phyloP scores from a whole-genome alignment of 2,329 filamentous ascomycete genomes.

The Rhynchosporium agropyri region DNA sequence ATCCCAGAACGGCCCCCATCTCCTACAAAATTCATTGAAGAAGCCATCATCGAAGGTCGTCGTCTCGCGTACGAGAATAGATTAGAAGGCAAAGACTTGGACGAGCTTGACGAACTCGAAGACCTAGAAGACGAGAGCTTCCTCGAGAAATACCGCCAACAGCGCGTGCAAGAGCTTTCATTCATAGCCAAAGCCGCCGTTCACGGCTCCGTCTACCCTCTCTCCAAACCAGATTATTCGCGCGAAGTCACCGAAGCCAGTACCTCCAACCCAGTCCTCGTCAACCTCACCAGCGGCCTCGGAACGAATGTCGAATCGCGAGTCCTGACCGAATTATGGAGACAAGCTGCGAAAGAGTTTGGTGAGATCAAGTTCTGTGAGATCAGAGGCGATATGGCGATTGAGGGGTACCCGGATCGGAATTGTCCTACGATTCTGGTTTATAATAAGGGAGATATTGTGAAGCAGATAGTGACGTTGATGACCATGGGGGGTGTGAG shows the following conservation, averaged over 20 bases:
- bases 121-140: constrained; percentile 95
- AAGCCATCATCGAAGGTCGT: constrained; percentile 84
- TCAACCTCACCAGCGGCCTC: constrained; percentile 78
- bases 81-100: constrained; percentile 89
- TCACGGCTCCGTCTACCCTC: constrained; percentile 87
- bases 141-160: constrained; percentile 82
- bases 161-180: constrained; percentile 82
- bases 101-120: constrained; percentile 91
- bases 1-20: constrained; percentile 98
- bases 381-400: constrained; percentile 88
- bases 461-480: constrained; percentile 88
- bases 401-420: constrained; percentile 91
- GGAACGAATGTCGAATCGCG: constrained; percentile 85
- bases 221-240: constrained; percentile 93
- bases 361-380: constrained; percentile 98
- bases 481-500: constrained; percentile 73
- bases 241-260: constrained; percentile 92
- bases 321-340: constrained; percentile 83
- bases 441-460: constrained; percentile 91
- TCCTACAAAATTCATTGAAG: constrained; percentile 93
- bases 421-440: constrained; percentile 94
- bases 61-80: constrained; percentile 87
- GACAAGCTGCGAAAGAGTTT: constrained; percentile 79
- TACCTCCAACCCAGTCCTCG: constrained; percentile 67
- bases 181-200: constrained; percentile 74